Percentiles rank a stretch among this genome's conserved stretches.
Evolutionary conservation across 352 stramenopile species (phyloP).

Genomic region (Thraustotheca clavata): DNA sequence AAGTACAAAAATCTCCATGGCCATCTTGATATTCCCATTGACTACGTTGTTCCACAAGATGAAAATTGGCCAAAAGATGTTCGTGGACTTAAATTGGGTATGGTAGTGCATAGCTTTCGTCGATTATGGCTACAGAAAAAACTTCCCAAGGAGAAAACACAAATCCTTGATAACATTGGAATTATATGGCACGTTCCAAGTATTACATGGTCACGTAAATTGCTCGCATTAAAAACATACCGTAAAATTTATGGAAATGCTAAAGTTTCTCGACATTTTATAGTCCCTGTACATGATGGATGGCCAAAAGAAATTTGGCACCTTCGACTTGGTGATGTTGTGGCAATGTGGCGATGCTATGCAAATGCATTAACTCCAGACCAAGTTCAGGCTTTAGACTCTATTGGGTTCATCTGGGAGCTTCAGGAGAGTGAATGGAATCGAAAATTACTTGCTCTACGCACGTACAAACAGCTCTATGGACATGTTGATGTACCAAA

Average conservation of each 20-base stretch:
- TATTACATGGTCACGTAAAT: background rate
- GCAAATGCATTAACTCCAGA: background rate
- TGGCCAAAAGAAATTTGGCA: background rate
- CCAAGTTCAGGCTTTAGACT: background rate
- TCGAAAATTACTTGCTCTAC: constrained; percentile 29
- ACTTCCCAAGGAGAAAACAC: background rate
- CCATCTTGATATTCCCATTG: constrained; percentile 41
- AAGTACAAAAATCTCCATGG: constrained; percentile 42
- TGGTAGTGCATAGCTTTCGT: constrained; percentile 26
- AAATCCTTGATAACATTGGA: background rate
- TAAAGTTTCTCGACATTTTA: background rate
- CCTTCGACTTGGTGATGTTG: background rate
- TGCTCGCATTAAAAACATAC: constrained; percentile 5
- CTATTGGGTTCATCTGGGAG: constrained; percentile 16
- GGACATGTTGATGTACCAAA: constrained; percentile 60
- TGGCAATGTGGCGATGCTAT: background rate
- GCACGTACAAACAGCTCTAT: constrained; percentile 50
- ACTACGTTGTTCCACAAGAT: constrained; percentile 53
- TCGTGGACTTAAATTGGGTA: constrained; percentile 27
- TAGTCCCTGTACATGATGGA: background rate
- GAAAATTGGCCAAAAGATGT: constrained; percentile 38
- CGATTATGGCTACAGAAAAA: background rate
- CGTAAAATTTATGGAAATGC: background rate
- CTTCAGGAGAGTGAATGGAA: background rate
- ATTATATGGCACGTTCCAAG: background rate